Base-by-base conservation (phyloP, 2,329 filamentous ascomycete species). In the Hortaea werneckii region DNA sequence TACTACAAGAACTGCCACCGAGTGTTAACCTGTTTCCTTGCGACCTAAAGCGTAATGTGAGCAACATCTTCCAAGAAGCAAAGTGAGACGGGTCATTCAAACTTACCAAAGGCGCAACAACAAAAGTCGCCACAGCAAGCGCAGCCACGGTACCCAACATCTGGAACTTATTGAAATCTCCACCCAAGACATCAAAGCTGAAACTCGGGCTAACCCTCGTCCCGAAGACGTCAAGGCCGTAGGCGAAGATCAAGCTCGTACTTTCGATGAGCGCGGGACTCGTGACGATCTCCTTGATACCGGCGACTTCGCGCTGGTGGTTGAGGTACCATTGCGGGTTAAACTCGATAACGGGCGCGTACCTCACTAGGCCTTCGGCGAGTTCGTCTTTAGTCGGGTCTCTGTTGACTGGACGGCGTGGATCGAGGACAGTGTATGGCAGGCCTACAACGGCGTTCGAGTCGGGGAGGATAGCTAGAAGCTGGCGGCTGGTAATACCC, bases 161-260 rank as follows among this genome's bases (percentile, higher is more conserved):
- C 56, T 88, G 85, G 46, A 88, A 62, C 72, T 94, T 95, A 63
- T 90, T 92, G 66, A 98, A 98, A 2, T 87, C 86, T 67, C 88
- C 92, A 51, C 88, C 92, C 11, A 98, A 70, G 37, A 96, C 80
- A 68, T 98, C 92, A 65, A 98, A 98, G 11, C 85, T 78, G 56
- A 85, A 80, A 65, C 87, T 95, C 1, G 92, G 92, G n/a, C 83
- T 79, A 8, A 94, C 78, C 43, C 88, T 75, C 1, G 88, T 90
- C 10, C 85, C 88, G 54, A 94, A 98, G 1, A 96, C 71, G 63
- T 98, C 92, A 10, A 87, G 65, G 3, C 92, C 92, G 59, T 85
- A 95, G 0, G 87, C 88, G 58, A 95, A 83, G 9, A 98, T 77
- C 45, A 96, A 65, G 58, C 85, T 90, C 1, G 92, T 96, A 67